phyloP scores from a whole-genome alignment of 2,329 filamentous ascomycete species.

The Parascedosporium putredinis region DNA sequence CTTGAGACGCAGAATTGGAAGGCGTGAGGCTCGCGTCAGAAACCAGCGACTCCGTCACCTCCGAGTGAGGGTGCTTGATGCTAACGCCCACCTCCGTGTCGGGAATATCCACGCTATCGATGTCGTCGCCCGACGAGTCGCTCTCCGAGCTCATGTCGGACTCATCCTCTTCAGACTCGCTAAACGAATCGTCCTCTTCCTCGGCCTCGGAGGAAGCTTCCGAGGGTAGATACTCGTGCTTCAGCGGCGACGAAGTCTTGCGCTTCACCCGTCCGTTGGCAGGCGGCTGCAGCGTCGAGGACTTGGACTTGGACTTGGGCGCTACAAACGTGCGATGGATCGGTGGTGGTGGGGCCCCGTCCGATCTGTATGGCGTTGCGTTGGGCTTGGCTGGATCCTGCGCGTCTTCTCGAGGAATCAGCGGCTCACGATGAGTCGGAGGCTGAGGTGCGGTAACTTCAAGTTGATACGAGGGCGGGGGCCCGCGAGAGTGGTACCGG shows the following conservation, averaged over 20 bases:
- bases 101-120: constrained; percentile 50
- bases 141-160: constrained; percentile 24
- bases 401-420: not conserved
- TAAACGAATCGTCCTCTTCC: constrained; percentile 45
- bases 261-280: constrained; percentile 8
- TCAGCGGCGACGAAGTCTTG: constrained; percentile 74
- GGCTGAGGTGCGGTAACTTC: not conserved
- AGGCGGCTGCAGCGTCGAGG: constrained; percentile 15
- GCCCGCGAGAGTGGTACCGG: constrained; percentile 21
- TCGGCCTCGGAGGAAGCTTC: constrained; percentile 50
- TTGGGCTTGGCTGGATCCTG: constrained; percentile 23
- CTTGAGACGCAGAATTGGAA: constrained; percentile 74
- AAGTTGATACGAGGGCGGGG: constrained; percentile 1
- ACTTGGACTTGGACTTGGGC: constrained; percentile 27
- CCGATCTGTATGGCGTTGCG: constrained; percentile 30
- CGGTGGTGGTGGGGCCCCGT: constrained; percentile 46
- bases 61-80: constrained; percentile 28
- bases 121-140: constrained; percentile 37
- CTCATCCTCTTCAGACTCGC: constrained; percentile 40
- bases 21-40: constrained; percentile 58
- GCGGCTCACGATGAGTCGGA: not conserved
- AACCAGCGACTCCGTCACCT: constrained; percentile 27
- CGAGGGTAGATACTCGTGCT: constrained; percentile 93
- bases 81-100: constrained; percentile 49
- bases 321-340: constrained; percentile 34